Base-by-base conservation (phyloP, 345 rosid genomes). In the Rhodomyrtus tomentosa region DNA sequence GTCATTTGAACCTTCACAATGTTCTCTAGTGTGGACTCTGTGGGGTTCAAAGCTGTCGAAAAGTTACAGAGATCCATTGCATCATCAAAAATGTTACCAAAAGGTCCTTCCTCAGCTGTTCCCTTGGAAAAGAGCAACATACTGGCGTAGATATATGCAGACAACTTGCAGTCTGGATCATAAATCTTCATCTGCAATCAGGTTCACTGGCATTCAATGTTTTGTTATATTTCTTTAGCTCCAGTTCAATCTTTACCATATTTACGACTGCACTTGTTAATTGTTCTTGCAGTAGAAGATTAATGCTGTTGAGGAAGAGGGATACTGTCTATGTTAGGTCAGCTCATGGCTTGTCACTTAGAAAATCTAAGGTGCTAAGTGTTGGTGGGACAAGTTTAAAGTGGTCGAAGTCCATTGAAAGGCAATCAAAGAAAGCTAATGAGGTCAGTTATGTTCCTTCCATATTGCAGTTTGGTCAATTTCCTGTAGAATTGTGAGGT, bases 401-500 rank as follows among this genome's bases (percentile, higher is more conserved):
- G 89, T 96, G 98, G 99, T 96, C 98, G 83, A 92, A 95, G 91
- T 95, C 98, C 85, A 94, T 95, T 76, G 98, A 95, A 87, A 93
- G 90, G 86, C 90, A 73, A 84, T 94, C 98, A 25, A 95, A 91
- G 93, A 94, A 92, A 91, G 99, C 92, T 86, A 95, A 90, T 87
- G 98, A 95, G 99, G 99, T 97, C 86, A 82, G 91, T 76, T 59
- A 58, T 85, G 52, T 62, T 49, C 59, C 38, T 54, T 74, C 18
- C 38, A 82, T 81, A 72, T 58, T 40, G 83, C 83, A 86, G 83
- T 74, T 56, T 74, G 74, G 74, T 68, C 42, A 45, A 82, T 25
- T 82, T 83, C 24, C 24, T 68, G 25, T 68, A 68, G 79, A 36
- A 68, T 36, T 68, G 25, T 68, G 45, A 68, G 45, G 45, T 68